Base-by-base conservation (phyloP, 805 yeast genomes). In the Saccharomyces paradoxus region DNA sequence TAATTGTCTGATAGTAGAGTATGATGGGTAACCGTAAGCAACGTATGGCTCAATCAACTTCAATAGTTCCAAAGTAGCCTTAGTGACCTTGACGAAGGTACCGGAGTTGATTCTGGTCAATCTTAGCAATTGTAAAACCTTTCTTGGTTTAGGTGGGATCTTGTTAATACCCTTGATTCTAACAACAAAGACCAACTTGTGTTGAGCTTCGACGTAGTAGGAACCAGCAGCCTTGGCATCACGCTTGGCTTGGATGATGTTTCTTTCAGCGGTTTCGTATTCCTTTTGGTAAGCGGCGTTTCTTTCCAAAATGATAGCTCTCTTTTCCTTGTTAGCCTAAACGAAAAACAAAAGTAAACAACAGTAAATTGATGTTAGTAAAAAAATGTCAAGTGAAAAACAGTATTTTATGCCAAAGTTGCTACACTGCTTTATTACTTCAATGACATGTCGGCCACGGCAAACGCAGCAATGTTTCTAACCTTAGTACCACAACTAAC, bases 131-230 rank as follows among this genome's bases (percentile, higher is more conserved):
- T 87, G 96, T 77, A 89, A 78, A 71, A 91, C 96, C 88, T 91
- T 91, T 88, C 97, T 90, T 84, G 97, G 96, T 87, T 91, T 91
- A 74, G 97, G 97, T 74, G 97, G 88, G 71, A 91, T 89, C 87
- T 90, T 91, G 91, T 82, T 87, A 78, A 91, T 89, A 91, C 97
- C 97, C 92, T 91, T 91, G 86, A 91, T 91, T 87, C 98, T 89
- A 77, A 91, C 84, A 73, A 91, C 96, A 77, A 91, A 89, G 66
- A 89, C 96, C 73, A 91, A 86, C 80, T 89, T 90, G 73, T 85
- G 83, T 84, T 91, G 92, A 77, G 96, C 97, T 73, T 84, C 89
- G 71, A 89, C 95, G 82, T 84, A 91, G 89, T 85, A 88, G 72
- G 94, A 84, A 77, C 95, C 96, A 73, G 84, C 79, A 76, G 92